Evolutionary conservation across 345 rosid species (phyloP).

Genomic region (Toxicodendron radicans): DNA sequence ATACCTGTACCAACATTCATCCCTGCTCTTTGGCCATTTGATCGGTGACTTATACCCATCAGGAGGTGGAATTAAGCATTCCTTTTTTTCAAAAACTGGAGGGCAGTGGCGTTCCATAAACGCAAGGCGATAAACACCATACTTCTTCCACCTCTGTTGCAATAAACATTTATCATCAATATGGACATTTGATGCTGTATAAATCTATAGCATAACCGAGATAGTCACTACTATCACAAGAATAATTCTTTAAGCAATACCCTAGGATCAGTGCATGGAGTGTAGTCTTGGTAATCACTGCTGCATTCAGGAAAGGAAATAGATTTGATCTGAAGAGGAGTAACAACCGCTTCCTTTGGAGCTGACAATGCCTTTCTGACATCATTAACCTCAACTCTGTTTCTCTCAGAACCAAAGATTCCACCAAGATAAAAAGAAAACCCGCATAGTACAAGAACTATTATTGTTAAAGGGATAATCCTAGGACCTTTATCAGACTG

Average conservation of each 20-base stretch:
- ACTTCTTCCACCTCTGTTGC: constrained; percentile 90
- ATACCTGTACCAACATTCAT: constrained; percentile 98
- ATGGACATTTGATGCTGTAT: neutral
- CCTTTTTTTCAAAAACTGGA: constrained; percentile 80
- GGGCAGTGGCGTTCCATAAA: constrained; percentile 98
- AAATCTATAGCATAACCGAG: neutral
- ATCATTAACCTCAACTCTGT: constrained; percentile 18
- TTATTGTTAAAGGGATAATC: constrained; percentile 46
- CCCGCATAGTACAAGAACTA: constrained; percentile 62
- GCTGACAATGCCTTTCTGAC: constrained; percentile 46
- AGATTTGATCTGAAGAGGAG: constrained; percentile 58
- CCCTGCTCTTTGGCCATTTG: constrained; percentile 93
- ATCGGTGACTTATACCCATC: constrained; percentile 90
- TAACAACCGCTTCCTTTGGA: constrained; percentile 40
- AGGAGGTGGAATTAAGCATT: constrained; percentile 96
- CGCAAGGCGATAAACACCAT: constrained; percentile 76
- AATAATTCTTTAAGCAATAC: constrained; percentile 31
- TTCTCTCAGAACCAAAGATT: constrained; percentile 62
- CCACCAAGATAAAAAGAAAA: constrained; percentile 94
- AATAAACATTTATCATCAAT: constrained; percentile 18
- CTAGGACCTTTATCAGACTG: constrained; percentile 50
- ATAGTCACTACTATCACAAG: neutral
- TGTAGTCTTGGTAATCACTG: constrained; percentile 82
- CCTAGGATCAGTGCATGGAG: constrained; percentile 98
- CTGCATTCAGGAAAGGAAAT: constrained; percentile 77